Base-by-base conservation (phyloP, 1,284 basidiomycete species). In the Golubevia pallescens region DNA sequence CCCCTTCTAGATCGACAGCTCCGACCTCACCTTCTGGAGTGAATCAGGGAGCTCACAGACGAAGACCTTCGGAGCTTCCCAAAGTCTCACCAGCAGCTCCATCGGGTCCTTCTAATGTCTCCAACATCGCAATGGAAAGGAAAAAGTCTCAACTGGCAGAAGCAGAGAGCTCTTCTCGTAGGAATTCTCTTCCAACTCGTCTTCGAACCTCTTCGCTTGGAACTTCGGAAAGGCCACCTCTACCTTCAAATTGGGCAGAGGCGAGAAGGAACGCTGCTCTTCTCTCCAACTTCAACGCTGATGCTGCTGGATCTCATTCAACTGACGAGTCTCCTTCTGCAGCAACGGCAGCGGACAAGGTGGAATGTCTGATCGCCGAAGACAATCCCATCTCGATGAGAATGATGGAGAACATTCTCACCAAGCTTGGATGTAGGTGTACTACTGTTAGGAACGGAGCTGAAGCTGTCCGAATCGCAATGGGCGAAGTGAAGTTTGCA, bases 371-470 rank as follows among this genome's bases (percentile, higher is more conserved):
- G 42, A 89, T 99, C 57, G 97, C 95, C 0, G 97, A 99, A 85
- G 95, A 98, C 82, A 99, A 99, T 81, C 96, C 96, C 0, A 97
- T 81, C 51, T 73, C 74, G 48, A 63, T 73, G n/a, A 68, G 70
- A 6, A 77, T 82, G 69, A 3, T 98, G 66, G 95, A 98, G 87
- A 97, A 93, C 0, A 87, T 98, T 58, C 89, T 99, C 60, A 92
- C 92, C 66, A 91, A 95, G 55, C 89, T 98, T 71, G 96, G 96
- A 0, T 97, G 95, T 86, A 91, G 94, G 19, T 95, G 93, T 86
- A 92, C 97, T 1, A 92, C 95, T 4, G 96, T 97, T 20, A 90
- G 93, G 61, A 95, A 99, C 86, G 97, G 96, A 13, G 94, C 95
- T 3, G 95, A 97, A 84, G 96, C 96, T 21, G 92, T 98, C 73